phyloP scores from a whole-genome alignment of 2,329 filamentous ascomycete genomes.

The Alternaria alternata region DNA sequence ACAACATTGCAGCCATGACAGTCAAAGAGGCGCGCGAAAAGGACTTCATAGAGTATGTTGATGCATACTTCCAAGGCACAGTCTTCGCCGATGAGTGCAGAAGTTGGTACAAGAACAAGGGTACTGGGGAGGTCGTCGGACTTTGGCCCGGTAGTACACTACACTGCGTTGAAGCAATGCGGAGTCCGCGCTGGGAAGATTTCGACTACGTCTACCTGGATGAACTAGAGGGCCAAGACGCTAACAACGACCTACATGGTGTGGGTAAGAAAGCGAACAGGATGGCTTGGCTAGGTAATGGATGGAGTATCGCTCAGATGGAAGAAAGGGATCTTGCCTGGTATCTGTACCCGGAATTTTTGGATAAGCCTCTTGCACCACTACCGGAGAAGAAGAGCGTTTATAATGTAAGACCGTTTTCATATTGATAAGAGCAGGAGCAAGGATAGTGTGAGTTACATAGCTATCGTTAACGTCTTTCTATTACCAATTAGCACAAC shows the following conservation, averaged over 20 bases:
- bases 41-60: slow-evolving; percentile 43
- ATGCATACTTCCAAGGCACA: slow-evolving; percentile 45
- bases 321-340: slow-evolving; percentile 51
- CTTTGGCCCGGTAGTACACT: slow-evolving; percentile 47
- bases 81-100: slow-evolving; percentile 46
- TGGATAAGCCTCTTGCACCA: slow-evolving; percentile 45
- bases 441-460: neutral
- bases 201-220: slow-evolving; percentile 42
- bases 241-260: slow-evolving; percentile 12
- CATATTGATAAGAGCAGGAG: slow-evolving; percentile 32
- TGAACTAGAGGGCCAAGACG: slow-evolving; percentile 21
- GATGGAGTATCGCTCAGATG: slow-evolving; percentile 36
- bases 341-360: slow-evolving; percentile 54
- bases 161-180: slow-evolving; percentile 45
- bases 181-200: slow-evolving; percentile 48
- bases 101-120: slow-evolving; percentile 48
- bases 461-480: neutral
- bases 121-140: slow-evolving; percentile 38
- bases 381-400: slow-evolving; percentile 52
- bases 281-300: slow-evolving; percentile 47
- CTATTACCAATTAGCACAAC: neutral
- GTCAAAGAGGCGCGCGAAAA: slow-evolving; percentile 35
- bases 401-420: slow-evolving; percentile 49
- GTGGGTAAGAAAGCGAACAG: slow-evolving; percentile 34
- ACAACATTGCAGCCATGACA: slow-evolving; percentile 52